Evolutionary conservation across 1,284 basidiomycete genomes (phyloP).

Genomic region (Ustilago nuda): DNA sequence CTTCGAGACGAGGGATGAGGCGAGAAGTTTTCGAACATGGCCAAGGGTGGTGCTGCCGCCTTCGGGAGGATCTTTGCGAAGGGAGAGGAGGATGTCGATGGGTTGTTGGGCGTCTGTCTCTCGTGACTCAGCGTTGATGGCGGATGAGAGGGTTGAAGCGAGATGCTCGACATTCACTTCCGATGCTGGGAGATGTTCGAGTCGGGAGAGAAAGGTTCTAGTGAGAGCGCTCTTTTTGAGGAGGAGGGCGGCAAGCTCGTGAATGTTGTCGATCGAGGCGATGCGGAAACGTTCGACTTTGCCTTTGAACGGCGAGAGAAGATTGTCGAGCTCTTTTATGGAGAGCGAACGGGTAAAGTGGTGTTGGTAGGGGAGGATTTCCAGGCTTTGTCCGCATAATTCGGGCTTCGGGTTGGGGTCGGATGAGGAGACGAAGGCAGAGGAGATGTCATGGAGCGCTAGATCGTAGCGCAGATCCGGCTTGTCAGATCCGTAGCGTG

Average conservation of each 20-base stretch:
- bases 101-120: constrained; percentile 71
- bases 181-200: constrained; percentile 25
- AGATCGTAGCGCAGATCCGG: constrained; percentile 88
- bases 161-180: constrained; percentile 49
- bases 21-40: constrained; percentile 76
- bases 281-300: constrained; percentile 57
- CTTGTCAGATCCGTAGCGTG: constrained; percentile 88
- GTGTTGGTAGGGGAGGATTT: constrained; percentile 51
- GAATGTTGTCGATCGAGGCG: constrained; percentile 29
- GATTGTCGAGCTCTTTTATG: constrained; percentile 48
- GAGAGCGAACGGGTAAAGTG: constrained; percentile 33
- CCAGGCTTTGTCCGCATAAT: constrained; percentile 18
- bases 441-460: constrained; percentile 48
- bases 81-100: constrained; percentile 44
- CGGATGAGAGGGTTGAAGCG: constrained; percentile 52
- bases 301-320: constrained; percentile 37
- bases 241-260: constrained; percentile 54
- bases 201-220: constrained; percentile 21
- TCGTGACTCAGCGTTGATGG: constrained; percentile 70
- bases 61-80: constrained; percentile 68
- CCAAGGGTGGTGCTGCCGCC: constrained; percentile 89
- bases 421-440: constrained; percentile 22
- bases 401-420: neutral
- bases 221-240: constrained; percentile 55
- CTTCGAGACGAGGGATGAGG: constrained; percentile 76